These are phyloP conservation scores for Trichoderma sp. DNA, from an alignment of 2,329 filamentous ascomycete genomes.

Conservation along the genomic window DNA sequence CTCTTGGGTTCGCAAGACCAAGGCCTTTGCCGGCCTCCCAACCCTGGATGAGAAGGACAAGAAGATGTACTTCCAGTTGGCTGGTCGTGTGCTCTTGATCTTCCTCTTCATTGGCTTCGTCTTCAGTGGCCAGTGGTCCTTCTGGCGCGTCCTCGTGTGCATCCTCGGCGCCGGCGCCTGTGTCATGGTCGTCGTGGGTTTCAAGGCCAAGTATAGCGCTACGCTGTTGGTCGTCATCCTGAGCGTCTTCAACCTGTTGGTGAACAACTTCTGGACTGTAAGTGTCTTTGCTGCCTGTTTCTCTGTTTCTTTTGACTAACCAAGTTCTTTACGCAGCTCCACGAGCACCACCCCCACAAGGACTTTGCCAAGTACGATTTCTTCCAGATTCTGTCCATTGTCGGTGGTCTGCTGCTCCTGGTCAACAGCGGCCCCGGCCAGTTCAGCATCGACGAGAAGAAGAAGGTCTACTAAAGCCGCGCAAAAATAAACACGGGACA, in stretches of 20 bases:
- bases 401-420: conserved; percentile 90
- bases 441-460: conserved; percentile 99
- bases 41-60: conserved; percentile 97
- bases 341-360: conserved; percentile 98
- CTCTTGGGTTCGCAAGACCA: conserved; percentile 96
- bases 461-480: conserved; percentile 85
- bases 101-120: conserved; percentile 97
- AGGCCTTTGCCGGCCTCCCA: conserved; percentile 91
- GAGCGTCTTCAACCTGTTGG: conserved; percentile 92
- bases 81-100: conserved; percentile 90
- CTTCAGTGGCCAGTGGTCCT: conserved; percentile 87
- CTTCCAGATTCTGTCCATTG: conserved; percentile 99
- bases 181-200: conserved; percentile 97
- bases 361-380: conserved; percentile 99
- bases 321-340: conserved; percentile 57
- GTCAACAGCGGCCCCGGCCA: conserved; percentile 98
- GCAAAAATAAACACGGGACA: neutral
- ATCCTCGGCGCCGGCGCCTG: conserved; percentile 84
- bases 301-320: neutral
- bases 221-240: conserved; percentile 92
- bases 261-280: conserved; percentile 99
- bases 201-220: conserved; percentile 99
- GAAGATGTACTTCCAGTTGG: conserved; percentile 99
- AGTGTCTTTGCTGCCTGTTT: conserved; percentile 35
- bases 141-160: conserved; percentile 83